Conservation (phyloP, 179 eudicot species). For the Camellia oleifera region DNA sequence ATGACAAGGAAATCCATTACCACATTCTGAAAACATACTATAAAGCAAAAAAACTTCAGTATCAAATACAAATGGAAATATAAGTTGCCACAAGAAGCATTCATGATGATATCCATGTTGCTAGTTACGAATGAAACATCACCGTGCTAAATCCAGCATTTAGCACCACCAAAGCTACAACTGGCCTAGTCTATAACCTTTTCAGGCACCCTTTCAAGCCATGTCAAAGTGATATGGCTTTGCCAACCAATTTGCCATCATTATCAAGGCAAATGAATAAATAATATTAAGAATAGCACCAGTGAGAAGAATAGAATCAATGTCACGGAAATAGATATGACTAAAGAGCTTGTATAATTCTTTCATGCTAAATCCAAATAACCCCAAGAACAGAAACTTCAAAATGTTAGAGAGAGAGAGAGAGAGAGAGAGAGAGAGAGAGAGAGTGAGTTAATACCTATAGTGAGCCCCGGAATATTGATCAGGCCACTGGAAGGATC, state of each 20-base stretch:
- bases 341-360: neutral
- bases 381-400: neutral
- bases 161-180: neutral
- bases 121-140: neutral
- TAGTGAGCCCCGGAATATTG: conserved; percentile 85
- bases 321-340: neutral
- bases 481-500: conserved; percentile 86
- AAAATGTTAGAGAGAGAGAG: no score
- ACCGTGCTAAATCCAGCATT: neutral
- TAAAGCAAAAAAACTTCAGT: neutral
- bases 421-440: neutral
- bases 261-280: neutral
- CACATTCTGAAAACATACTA: neutral
- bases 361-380: neutral
- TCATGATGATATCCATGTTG: neutral
- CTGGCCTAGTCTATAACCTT: neutral
- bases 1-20: neutral
- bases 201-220: neutral
- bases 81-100: neutral
- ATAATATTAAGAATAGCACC: neutral
- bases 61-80: neutral
- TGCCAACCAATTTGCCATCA: neutral
- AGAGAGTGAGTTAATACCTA: conserved; percentile 49
- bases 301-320: neutral
- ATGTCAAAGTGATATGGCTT: neutral